Percentiles rank a stretch among this genome's conserved stretches.
Conservation (phyloP, 257 asterid genomes). For the Echites panduratus region DNA sequence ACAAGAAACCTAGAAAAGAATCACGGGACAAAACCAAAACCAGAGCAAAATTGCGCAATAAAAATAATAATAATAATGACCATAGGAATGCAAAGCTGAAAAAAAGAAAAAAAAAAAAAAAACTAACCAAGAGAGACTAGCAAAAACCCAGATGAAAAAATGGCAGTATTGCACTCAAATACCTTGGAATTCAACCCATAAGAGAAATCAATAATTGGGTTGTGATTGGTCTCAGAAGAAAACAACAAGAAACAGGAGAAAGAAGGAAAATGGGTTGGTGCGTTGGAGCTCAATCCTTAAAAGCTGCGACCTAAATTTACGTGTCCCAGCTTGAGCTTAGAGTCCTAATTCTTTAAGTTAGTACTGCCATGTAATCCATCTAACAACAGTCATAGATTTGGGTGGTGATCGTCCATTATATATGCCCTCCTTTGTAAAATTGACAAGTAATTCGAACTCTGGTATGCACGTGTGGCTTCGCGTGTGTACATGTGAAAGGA, state of each 20-base stretch:
- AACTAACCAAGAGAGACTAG: constrained; percentile 43
- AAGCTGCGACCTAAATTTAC: constrained; percentile 30
- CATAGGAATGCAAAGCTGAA: background rate
- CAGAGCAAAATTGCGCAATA: background rate
- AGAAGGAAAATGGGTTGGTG: constrained; percentile 20
- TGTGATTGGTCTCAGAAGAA: constrained; percentile 6
- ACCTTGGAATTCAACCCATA: constrained; percentile 27
- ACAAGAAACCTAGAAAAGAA: too few relatives aligned
- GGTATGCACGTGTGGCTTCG: background rate
- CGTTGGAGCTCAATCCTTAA: constrained; percentile 53
- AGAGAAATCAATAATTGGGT: constrained; percentile 27
- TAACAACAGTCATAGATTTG: constrained; percentile 14
- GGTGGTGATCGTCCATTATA: constrained; percentile 9
- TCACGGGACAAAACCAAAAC: too few relatives aligned
- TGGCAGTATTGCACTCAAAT: constrained; percentile 16
- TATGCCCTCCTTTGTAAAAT: constrained; percentile 2
- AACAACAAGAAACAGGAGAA: constrained; percentile 9
- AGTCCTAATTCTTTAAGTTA: background rate
- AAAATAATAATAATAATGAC: background rate
- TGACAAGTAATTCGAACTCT: constrained; percentile 3
- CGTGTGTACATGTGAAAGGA: background rate
- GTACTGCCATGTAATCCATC: background rate
- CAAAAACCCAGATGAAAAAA: constrained; percentile 29
- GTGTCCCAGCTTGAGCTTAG: constrained; percentile 18
- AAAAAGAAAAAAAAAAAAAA: constrained; percentile 6